phyloP scores from a whole-genome alignment of 2,329 filamentous ascomycete genomes.

The Shiraia sp. region DNA sequence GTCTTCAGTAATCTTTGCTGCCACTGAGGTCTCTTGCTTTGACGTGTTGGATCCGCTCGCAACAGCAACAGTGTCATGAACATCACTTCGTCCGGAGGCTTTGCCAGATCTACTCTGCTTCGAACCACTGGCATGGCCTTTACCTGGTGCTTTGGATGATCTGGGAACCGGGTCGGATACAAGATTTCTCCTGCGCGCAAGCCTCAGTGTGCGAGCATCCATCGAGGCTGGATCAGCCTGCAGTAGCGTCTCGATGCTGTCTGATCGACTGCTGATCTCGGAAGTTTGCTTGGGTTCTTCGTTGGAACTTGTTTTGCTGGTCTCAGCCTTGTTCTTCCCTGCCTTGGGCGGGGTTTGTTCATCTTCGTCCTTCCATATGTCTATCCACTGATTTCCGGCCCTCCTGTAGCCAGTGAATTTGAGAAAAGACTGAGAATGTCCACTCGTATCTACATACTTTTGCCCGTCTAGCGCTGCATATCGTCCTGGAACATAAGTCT shows the following conservation, averaged over 20 bases:
- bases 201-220: conserved; percentile 10
- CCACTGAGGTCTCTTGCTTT: too few species aligned
- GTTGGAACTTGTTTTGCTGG: neutral
- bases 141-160: too few species aligned
- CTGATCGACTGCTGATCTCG: neutral
- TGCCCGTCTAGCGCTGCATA: conserved; percentile 27
- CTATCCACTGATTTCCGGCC: conserved; percentile 23
- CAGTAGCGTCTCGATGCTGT: neutral
- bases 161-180: neutral
- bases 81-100: too few species aligned
- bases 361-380: conserved; percentile 20
- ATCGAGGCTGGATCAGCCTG: neutral
- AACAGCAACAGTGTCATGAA: too few species aligned
- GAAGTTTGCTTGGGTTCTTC: neutral
- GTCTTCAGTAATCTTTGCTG: too few species aligned
- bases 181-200: conserved; percentile 9
- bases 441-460: conserved; percentile 36
- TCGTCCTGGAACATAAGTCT: conserved; percentile 29
- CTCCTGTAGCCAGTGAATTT: conserved; percentile 32
- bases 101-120: too few species aligned
- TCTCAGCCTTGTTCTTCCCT: conserved; percentile 1
- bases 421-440: conserved; percentile 15
- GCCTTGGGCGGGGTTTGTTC: conserved; percentile 7
- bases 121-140: too few species aligned
- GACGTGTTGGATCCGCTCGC: too few species aligned